phyloP scores from a whole-genome alignment of 257 asterid genomes.

The Asclepias syriaca region DNA sequence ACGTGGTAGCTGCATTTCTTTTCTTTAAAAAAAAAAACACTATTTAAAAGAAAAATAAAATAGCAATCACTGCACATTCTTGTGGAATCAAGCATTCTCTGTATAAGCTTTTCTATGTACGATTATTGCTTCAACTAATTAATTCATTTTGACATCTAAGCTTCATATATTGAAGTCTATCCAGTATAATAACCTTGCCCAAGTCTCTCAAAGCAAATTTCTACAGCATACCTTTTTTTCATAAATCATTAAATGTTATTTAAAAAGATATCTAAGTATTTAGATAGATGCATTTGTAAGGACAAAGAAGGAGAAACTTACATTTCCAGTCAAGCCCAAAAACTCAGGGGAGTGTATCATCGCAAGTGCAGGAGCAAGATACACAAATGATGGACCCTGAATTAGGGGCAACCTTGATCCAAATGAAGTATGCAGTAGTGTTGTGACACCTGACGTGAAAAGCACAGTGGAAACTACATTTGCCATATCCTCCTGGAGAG shows the following conservation, averaged over 20 bases:
- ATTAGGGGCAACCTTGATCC: conserved; percentile 97
- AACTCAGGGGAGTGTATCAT: conserved; percentile 89
- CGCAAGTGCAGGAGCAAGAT: conserved; percentile 95
- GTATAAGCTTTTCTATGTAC: not conserved
- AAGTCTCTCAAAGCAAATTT: not conserved
- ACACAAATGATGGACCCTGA: conserved; percentile 98
- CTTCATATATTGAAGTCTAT: not conserved
- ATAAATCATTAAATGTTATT: not conserved
- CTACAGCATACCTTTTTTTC: not conserved
- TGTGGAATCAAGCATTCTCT: not conserved
- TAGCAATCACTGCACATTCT: not conserved
- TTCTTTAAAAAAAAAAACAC: too few species aligned
- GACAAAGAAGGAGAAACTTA: conserved; percentile 26
- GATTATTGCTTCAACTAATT: not conserved
- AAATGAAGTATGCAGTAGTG: conserved; percentile 77
- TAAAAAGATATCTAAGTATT: not conserved
- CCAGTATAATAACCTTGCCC: not conserved
- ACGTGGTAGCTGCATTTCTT: too few species aligned
- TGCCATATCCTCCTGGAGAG: conserved; percentile 81
- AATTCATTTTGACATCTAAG: not conserved
- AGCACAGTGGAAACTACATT: conserved; percentile 90
- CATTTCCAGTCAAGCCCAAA: conserved; percentile 77
- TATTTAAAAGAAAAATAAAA: too few species aligned
- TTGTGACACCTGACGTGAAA: conserved; percentile 83
- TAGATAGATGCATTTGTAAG: not conserved